These are phyloP conservation scores for Amanita polypyramis DNA, from an alignment of 768 basidiomycete genomes.

Conservation along the genomic window DNA sequence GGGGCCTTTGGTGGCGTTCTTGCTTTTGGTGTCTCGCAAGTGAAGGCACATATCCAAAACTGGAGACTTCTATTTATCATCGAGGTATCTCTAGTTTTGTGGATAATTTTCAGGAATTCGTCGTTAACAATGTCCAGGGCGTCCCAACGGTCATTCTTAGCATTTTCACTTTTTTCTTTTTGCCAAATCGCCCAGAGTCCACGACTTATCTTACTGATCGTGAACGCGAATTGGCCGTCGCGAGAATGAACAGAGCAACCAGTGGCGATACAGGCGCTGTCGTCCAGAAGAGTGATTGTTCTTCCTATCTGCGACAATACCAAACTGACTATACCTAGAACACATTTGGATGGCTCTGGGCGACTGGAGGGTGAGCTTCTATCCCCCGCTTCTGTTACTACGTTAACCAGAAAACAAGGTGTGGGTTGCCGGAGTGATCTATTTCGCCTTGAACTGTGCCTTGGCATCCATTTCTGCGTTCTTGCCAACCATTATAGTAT, in stretches of 20 bases:
- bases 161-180: slow-evolving; percentile 36
- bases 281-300: slow-evolving; percentile 45
- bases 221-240: slow-evolving; percentile 51
- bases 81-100: slow-evolving; percentile 31
- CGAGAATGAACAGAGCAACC: slow-evolving; percentile 55
- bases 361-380: slow-evolving; percentile 57
- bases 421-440: slow-evolving; percentile 60
- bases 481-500: slow-evolving; percentile 71
- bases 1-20: slow-evolving; percentile 82
- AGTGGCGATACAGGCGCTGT: slow-evolving; percentile 56
- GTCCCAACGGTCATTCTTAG: slow-evolving; percentile 58
- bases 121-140: slow-evolving; percentile 30
- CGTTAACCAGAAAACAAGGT: slow-evolving; percentile 24
- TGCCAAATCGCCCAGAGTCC: slow-evolving; percentile 66
- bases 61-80: slow-evolving; percentile 67
- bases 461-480: slow-evolving; percentile 74
- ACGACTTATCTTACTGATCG: slow-evolving; percentile 44
- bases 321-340: slow-evolving; percentile 22
- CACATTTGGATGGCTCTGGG: slow-evolving; percentile 53
- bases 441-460: slow-evolving; percentile 69
- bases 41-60: slow-evolving; percentile 32
- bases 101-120: background rate
- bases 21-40: slow-evolving; percentile 69
- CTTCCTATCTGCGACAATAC: background rate
- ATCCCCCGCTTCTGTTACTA: background rate